Evolutionary conservation across 2,329 filamentous ascomycete genomes (phyloP).

Genomic region (Colletotrichum cuscutae): DNA sequence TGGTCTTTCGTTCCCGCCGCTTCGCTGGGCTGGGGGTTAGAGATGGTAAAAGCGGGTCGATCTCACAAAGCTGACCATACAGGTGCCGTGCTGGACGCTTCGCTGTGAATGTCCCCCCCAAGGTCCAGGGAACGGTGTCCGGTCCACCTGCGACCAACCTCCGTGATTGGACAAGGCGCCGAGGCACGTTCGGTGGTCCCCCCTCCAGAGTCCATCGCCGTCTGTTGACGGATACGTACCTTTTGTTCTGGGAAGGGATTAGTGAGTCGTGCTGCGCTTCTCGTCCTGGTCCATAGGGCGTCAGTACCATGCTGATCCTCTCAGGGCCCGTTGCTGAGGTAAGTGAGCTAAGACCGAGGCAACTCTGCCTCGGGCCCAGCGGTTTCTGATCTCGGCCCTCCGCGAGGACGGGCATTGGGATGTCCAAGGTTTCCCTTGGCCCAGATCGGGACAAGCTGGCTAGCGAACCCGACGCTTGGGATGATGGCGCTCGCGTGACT

Average conservation of each 20-base stretch:
- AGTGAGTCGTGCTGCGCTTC: slow-evolving; percentile 15
- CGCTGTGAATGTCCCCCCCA: not conserved
- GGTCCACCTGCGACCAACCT: slow-evolving; percentile 8
- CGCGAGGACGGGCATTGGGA: not conserved
- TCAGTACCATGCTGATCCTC: not conserved
- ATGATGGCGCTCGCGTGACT: not conserved
- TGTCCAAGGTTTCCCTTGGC: not conserved
- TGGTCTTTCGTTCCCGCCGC: slow-evolving; percentile 40
- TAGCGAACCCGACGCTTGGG: not conserved
- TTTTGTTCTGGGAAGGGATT: slow-evolving; percentile 1
- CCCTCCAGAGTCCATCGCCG: not conserved
- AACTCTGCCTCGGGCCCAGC: slow-evolving; percentile 16
- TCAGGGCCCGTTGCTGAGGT: not conserved
- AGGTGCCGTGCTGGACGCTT: not conserved
- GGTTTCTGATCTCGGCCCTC: slow-evolving; percentile 20
- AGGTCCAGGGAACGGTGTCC: slow-evolving; percentile 9
- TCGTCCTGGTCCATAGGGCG: not conserved
- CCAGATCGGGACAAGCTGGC: not conserved
- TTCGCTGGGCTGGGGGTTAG: not conserved
- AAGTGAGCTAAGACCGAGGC: slow-evolving; percentile 13
- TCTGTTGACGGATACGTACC: not conserved
- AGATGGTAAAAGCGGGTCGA: slow-evolving; percentile 9
- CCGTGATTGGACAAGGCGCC: slow-evolving; percentile 16
- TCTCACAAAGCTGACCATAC: slow-evolving; percentile 2
- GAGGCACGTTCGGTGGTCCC: slow-evolving; percentile 18